phyloP scores from a whole-genome alignment of 768 basidiomycete genomes.

The Lactarius deliciosus region DNA sequence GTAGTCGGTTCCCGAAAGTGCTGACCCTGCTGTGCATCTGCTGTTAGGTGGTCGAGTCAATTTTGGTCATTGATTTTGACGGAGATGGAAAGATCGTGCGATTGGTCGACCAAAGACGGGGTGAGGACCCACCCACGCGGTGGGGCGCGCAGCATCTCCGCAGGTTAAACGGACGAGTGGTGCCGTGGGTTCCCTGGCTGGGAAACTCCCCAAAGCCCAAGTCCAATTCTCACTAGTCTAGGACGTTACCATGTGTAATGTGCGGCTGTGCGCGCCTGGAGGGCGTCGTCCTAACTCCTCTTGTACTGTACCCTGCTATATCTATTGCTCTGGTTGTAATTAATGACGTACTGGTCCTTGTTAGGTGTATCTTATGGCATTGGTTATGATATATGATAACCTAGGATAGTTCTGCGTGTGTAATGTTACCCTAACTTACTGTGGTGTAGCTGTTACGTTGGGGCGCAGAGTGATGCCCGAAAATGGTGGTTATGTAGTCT shows the following conservation, averaged over 20 bases:
- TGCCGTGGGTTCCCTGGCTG: conserved; percentile 56
- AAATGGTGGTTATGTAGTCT: background rate
- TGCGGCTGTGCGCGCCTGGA: conserved; percentile 1
- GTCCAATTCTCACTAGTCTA: conserved; percentile 17
- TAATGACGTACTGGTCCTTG: background rate
- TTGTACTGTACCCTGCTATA: background rate
- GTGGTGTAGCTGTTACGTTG: background rate
- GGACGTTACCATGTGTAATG: background rate
- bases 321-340: background rate
- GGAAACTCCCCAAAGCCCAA: conserved; percentile 47
- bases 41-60: conserved; percentile 54
- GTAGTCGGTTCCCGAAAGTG: background rate
- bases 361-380: conserved; percentile 1
- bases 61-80: conserved; percentile 63
- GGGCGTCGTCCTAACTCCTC: background rate
- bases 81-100: conserved; percentile 60
- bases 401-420: background rate
- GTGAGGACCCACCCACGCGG: conserved; percentile 50
- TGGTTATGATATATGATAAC: too few species aligned
- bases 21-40: conserved; percentile 1
- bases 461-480: background rate
- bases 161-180: conserved; percentile 48
- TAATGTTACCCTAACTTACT: conserved; percentile 1
- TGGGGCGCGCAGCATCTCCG: conserved; percentile 51
- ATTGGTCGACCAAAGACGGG: conserved; percentile 61